Conservation (phyloP, 352 stramenopile genomes). For the Phytophthora litchii region DNA sequence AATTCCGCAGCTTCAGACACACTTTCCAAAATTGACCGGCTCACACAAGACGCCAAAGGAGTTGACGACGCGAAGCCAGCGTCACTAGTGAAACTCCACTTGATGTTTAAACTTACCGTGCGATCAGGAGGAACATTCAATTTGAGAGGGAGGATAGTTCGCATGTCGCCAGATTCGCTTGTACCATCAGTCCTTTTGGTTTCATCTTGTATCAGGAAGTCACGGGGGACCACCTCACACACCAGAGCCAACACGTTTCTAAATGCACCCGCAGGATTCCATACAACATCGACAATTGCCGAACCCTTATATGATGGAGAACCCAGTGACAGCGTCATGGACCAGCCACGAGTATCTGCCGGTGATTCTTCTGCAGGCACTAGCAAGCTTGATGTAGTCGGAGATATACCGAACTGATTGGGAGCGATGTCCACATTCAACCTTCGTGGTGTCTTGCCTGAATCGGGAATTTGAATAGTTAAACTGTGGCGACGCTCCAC, state of each 20-base stretch:
- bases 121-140: slow-evolving; percentile 45
- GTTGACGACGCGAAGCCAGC: slow-evolving; percentile 71
- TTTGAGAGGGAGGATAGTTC: slow-evolving; percentile 43
- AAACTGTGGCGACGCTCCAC: slow-evolving; percentile 29
- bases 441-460: slow-evolving; percentile 8
- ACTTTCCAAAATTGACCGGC: slow-evolving; percentile 60
- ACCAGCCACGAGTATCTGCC: slow-evolving; percentile 63
- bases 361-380: slow-evolving; percentile 81
- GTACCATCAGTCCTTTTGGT: slow-evolving; percentile 4
- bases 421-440: slow-evolving; percentile 39
- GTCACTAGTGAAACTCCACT: slow-evolving; percentile 70
- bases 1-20: slow-evolving; percentile 64
- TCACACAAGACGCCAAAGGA: slow-evolving; percentile 71
- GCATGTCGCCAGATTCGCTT: slow-evolving; percentile 8
- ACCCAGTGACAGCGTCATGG: slow-evolving; percentile 45
- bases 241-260: slow-evolving; percentile 57
- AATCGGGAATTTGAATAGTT: slow-evolving; percentile 38
- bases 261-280: slow-evolving; percentile 55
- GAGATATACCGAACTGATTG: slow-evolving; percentile 49
- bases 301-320: slow-evolving; percentile 42
- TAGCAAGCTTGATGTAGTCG: slow-evolving; percentile 54
- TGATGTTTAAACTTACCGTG: slow-evolving; percentile 48
- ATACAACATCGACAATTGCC: slow-evolving; percentile 57
- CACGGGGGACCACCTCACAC: slow-evolving; percentile 43
- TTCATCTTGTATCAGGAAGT: slow-evolving; percentile 37